Evolutionary conservation across 1,139 yeast species (phyloP).

Genomic region (Yarrowia galli): DNA sequence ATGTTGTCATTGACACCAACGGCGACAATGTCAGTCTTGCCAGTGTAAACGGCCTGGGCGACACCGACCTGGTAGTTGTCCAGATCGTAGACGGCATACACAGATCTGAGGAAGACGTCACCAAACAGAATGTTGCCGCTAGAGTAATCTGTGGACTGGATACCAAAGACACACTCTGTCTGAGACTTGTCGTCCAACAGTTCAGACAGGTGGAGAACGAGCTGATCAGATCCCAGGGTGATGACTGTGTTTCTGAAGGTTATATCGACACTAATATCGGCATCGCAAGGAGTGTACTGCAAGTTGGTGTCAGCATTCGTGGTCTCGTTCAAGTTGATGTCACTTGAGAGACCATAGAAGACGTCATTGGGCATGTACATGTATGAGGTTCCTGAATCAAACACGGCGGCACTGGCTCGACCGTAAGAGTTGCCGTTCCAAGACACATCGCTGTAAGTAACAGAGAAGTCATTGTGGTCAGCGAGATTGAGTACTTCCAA

Average conservation of each 20-base stretch:
- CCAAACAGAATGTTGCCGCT: constrained; percentile 62
- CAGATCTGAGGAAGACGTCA: constrained; percentile 75
- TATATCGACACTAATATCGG: constrained; percentile 44
- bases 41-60: constrained; percentile 22
- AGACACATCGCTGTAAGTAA: constrained; percentile 43
- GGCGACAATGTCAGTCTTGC: constrained; percentile 7
- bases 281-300: constrained; percentile 42
- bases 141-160: constrained; percentile 45
- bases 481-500: constrained; percentile 50
- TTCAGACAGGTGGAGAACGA: constrained; percentile 43
- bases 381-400: constrained; percentile 75
- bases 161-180: constrained; percentile 47
- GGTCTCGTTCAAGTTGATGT: constrained; percentile 44
- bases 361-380: constrained; percentile 57
- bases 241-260: constrained; percentile 47
- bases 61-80: constrained; percentile 57
- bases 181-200: constrained; percentile 41
- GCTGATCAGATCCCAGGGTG: constrained; percentile 45
- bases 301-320: constrained; percentile 43
- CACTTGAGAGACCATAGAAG: constrained; percentile 40
- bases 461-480: constrained; percentile 43
- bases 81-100: constrained; percentile 79
- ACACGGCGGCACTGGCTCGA: constrained; percentile 38
- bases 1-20: neutral
- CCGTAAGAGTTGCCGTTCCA: constrained; percentile 14